Evolutionary conservation across 2,329 filamentous ascomycete genomes (phyloP), one percentile per base, ranked within the genome.

Genomic region (Zelopaecilomyces penicillatus): DNA sequence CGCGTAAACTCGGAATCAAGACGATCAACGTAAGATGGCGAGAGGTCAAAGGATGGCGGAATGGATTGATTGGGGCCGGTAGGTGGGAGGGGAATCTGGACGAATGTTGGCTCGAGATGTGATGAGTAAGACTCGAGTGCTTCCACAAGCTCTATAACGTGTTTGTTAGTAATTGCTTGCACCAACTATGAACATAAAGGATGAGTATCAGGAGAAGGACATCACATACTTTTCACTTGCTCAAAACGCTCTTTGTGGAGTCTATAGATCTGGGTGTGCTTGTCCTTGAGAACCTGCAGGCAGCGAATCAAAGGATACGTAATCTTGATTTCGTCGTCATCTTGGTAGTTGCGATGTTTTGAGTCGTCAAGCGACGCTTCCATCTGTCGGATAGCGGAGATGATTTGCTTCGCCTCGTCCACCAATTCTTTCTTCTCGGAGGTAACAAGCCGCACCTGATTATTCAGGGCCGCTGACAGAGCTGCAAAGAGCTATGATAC

Each of bases 71-170:
- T 85, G 5, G 84, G 80, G 1, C 78, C 80, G 3, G 85, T 89
- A 0, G 91, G 91, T 2, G 93, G 93, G 5, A 98, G 78, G 35
- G 83, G 77, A 58, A 97, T 82, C 59, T 83, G 80, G 52, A 97
- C 78, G 62, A 97, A 97, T 3, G 84, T 84, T 8, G 87, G 71
- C 63, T 98, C 93, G 39, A 98, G 85, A 62, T 97, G 93, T 7
- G 87, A 95, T 2, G 93, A 95, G 64, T 97, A 98, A 5, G 91
- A 96, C 62, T 95, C 85, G 41, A 98, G 82, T 4, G 91, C 91
- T 65, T 94, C 82, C 27, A 89, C 89, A 52, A 98, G 84, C 73
- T 96, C 88, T 94, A 55, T 34, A 34, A 38, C 5, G 40, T 7
- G 19, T 19, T 3, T 19, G 19, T 19, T 19, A 19, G 19, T 19